Evolutionary conservation across 441 rosid species (phyloP).

Genomic region (Gossypium davidsonii): DNA sequence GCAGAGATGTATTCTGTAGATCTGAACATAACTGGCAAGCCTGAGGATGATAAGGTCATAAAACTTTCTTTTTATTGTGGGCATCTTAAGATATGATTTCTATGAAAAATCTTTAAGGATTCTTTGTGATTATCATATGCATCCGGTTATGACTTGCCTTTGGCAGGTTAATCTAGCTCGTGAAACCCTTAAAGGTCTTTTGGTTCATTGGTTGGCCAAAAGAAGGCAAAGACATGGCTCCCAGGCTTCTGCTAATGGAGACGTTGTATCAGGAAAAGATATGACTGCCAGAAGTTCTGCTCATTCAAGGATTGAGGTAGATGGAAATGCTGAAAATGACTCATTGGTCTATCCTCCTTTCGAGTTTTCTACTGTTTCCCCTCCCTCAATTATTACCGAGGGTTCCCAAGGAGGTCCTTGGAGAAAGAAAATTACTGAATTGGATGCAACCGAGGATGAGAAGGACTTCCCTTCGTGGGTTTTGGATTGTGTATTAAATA

Average conservation of each 20-base stretch:
- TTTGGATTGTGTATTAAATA: slow-evolving; percentile 82
- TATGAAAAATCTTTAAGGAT: background rate
- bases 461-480: slow-evolving; percentile 97
- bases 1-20: slow-evolving; percentile 99
- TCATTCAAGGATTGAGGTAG: slow-evolving; percentile 65
- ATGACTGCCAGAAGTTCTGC: slow-evolving; percentile 40
- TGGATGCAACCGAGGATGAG: slow-evolving; percentile 93
- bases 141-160: slow-evolving; percentile 20
- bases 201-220: slow-evolving; percentile 81
- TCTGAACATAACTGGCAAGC: slow-evolving; percentile 83
- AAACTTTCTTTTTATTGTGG: background rate
- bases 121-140: background rate
- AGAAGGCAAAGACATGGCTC: slow-evolving; percentile 68
- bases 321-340: slow-evolving; percentile 65
- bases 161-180: slow-evolving; percentile 90
- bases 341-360: slow-evolving; percentile 82
- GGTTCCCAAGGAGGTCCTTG: slow-evolving; percentile 97
- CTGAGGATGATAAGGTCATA: slow-evolving; percentile 97
- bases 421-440: slow-evolving; percentile 92
- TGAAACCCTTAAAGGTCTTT: slow-evolving; percentile 91
- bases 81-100: background rate
- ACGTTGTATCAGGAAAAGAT: slow-evolving; percentile 58
- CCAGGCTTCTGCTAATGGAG: slow-evolving; percentile 65
- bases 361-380: slow-evolving; percentile 66
- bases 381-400: slow-evolving; percentile 89